A percentile compares a stretch with the other conserved stretches of the same genome.
Evolutionary conservation across 148 eudicot species (phyloP).

Genomic region (Talinum fruticosum): DNA sequence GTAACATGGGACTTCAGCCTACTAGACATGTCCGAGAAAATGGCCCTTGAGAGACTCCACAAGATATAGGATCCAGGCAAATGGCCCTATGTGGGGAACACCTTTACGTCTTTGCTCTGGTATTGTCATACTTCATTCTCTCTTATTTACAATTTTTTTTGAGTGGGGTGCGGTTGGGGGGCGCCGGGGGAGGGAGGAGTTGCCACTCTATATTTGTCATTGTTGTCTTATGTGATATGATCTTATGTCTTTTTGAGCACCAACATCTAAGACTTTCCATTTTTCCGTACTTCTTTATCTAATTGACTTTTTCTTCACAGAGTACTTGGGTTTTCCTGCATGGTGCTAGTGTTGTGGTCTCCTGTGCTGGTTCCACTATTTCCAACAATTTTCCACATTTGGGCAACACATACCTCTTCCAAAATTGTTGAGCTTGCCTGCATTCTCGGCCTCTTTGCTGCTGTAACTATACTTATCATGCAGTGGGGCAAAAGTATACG

Average conservation of each 20-base stretch:
- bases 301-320: conserved; percentile 32
- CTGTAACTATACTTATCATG: conserved; percentile 57
- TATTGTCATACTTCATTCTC: not conserved
- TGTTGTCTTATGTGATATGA: not conserved
- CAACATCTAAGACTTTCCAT: not conserved
- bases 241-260: not conserved
- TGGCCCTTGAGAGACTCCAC: too few relatives aligned
- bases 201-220: not conserved
- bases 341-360: conserved; percentile 94
- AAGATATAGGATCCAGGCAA: too few relatives aligned
- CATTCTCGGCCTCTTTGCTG: conserved; percentile 67
- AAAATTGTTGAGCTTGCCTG: conserved; percentile 67
- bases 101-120: too few relatives aligned
- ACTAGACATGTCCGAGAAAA: too few relatives aligned
- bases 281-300: not conserved
- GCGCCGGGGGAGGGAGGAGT: not conserved
- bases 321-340: conserved; percentile 67
- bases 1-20: not conserved
- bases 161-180: not conserved
- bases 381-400: conserved; percentile 69
- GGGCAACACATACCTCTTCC: conserved; percentile 57
- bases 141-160: not conserved
- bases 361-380: conserved; percentile 78
- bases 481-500: conserved; percentile 89
- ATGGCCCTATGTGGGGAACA: not conserved